Conservation (phyloP, 495 filamentous ascomycete species). For the Neurospora sp. region DNA sequence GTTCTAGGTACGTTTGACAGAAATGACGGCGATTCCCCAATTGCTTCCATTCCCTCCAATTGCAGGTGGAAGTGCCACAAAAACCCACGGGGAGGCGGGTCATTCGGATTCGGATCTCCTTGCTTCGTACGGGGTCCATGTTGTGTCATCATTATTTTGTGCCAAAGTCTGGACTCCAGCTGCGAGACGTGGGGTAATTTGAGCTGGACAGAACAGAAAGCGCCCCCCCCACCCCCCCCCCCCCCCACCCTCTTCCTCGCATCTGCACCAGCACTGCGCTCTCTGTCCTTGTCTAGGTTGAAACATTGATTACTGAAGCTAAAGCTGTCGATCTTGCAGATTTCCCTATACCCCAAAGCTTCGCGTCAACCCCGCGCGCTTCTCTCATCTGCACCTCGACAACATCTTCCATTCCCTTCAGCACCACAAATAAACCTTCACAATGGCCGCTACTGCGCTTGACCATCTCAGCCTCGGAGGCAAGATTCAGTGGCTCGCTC, state of each 20-base stretch:
- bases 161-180: background rate
- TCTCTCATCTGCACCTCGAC: background rate
- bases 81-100: background rate
- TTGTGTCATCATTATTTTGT: background rate
- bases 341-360: background rate
- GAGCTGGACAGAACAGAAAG: background rate
- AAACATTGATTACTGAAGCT: background rate
- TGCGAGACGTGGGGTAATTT: background rate
- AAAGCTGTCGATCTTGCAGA: background rate
- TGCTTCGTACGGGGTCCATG: background rate
- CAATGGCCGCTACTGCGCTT: constrained; percentile 55
- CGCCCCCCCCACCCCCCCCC: too few relatives aligned
- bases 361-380: constrained; percentile 9
- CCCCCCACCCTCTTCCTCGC: background rate
- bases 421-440: constrained; percentile 10
- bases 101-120: background rate
- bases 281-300: background rate
- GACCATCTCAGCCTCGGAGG: constrained; percentile 71
- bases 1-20: background rate
- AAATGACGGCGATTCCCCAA: background rate
- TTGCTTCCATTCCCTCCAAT: background rate
- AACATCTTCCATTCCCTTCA: background rate
- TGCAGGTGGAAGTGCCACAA: background rate
- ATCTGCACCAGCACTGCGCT: background rate
- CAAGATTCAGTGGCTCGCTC: constrained; percentile 86